phyloP scores from a whole-genome alignment of 208 protist genomes.

The Crithidia expoeki region DNA sequence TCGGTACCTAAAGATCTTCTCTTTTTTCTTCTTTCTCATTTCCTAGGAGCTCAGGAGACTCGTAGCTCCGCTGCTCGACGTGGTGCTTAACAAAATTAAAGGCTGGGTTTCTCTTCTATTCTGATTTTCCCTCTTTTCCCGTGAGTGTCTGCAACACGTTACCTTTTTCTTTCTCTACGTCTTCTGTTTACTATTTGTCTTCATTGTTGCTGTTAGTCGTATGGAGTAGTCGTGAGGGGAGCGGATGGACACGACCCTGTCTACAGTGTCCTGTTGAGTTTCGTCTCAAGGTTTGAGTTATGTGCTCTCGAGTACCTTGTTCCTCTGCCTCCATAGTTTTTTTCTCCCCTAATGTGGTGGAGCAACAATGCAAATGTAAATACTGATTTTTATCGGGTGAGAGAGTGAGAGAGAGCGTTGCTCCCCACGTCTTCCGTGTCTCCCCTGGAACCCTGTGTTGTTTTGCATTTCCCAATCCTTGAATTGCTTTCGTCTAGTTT shows the following conservation, averaged over 20 bases:
- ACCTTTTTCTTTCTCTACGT: background rate
- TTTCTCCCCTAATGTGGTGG: background rate
- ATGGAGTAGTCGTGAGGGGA: background rate
- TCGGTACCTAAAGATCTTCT: background rate
- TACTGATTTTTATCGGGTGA: no score
- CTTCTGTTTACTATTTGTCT: background rate
- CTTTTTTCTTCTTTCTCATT: background rate
- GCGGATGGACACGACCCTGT: background rate
- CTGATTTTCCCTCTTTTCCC: background rate
- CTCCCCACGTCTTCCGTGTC: no score
- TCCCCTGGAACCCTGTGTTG: no score
- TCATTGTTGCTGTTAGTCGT: background rate
- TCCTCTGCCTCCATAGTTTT: background rate
- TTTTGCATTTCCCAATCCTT: no score
- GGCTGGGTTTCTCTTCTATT: background rate
- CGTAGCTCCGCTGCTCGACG: background rate
- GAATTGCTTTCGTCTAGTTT: slow-evolving; percentile 4
- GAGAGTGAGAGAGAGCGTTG: no score
- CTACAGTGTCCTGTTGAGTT: background rate
- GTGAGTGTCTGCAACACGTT: background rate
- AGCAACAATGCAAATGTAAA: no score
- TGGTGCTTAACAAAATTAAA: background rate
- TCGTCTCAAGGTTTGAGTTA: background rate
- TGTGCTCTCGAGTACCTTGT: background rate
- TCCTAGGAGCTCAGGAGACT: background rate